phyloP scores from a whole-genome alignment of 768 basidiomycete genomes.

The Kwoniella europaea region DNA sequence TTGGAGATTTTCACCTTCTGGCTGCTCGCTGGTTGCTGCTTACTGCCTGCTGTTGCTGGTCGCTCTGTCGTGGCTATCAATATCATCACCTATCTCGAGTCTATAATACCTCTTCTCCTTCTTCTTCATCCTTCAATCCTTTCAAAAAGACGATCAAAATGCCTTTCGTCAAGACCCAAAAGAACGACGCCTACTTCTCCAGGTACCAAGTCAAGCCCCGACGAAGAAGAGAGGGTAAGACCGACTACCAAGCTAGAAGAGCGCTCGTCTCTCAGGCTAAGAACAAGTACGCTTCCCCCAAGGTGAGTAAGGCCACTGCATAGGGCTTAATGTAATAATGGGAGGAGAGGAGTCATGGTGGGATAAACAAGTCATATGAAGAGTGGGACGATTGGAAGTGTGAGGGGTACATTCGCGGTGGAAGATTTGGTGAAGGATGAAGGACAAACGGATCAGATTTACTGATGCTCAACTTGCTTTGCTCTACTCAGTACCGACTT shows the following conservation, averaged over 20 bases:
- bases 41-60: no score
- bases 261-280: conserved; percentile 96
- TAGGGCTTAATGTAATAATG: background rate
- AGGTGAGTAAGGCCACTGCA: conserved; percentile 68
- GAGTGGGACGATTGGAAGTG: background rate
- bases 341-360: no score
- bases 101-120: background rate
- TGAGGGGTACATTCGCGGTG: no score
- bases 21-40: background rate
- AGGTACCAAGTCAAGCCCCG: conserved; percentile 99
- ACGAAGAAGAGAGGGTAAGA: conserved; percentile 96
- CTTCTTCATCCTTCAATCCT: conserved; percentile 30
- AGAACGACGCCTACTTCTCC: conserved; percentile 82
- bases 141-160: conserved; percentile 50
- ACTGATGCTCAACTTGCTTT: background rate
- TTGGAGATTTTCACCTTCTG: background rate
- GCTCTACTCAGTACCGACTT: conserved; percentile 61
- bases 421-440: no score
- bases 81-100: background rate
- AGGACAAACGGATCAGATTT: background rate
- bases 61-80: conserved; percentile 16
- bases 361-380: no score
- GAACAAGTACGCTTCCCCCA: conserved; percentile 99
- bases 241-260: conserved; percentile 99
- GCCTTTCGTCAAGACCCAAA: conserved; percentile 98